Conservation (phyloP, 148 eudicot species). For the Rhododendron williamsianum region DNA sequence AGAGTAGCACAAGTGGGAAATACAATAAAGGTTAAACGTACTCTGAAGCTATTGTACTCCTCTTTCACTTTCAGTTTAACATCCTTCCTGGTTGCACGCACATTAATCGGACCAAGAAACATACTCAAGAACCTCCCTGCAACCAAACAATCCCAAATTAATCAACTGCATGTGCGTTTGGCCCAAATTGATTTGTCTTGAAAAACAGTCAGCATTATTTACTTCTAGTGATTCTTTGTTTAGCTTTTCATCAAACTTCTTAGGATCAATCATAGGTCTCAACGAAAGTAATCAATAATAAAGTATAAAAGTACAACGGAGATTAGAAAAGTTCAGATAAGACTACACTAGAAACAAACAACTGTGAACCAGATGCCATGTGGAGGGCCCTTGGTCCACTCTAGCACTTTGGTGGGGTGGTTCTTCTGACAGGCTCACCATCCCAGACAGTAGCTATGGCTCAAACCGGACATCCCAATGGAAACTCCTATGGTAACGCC, state of each 20-base stretch:
- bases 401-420: neutral
- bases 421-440: neutral
- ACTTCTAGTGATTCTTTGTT: neutral
- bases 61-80: conserved; percentile 93
- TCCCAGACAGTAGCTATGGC: neutral
- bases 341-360: neutral
- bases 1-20: neutral
- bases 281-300: neutral
- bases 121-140: conserved; percentile 72
- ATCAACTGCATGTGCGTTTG: neutral
- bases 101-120: conserved; percentile 92
- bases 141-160: conserved; percentile 4
- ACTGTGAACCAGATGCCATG: neutral
- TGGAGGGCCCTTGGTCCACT: neutral
- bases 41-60: conserved; percentile 84
- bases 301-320: neutral
- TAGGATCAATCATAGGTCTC: neutral
- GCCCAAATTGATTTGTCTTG: neutral
- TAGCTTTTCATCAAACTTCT: neutral
- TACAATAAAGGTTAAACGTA: conserved; percentile 25
- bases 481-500: neutral
- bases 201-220: neutral
- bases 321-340: neutral
- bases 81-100: conserved; percentile 80
- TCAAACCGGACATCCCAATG: neutral